phyloP scores from a whole-genome alignment of 1,284 basidiomycete genomes.

The Bondarzewia mesenterica region DNA sequence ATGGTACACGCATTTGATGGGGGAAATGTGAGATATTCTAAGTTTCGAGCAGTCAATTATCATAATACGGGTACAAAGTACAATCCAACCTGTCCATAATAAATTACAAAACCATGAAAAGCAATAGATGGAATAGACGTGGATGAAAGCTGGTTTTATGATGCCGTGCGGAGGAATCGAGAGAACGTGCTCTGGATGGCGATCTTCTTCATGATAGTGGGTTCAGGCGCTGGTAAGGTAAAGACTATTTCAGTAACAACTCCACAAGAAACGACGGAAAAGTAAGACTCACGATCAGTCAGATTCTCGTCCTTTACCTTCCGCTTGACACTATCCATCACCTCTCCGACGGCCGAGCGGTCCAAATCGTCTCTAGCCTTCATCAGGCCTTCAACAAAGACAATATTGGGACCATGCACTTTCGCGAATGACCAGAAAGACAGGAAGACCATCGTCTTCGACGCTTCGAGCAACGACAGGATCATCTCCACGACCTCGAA shows the following conservation, averaged over 20 bases:
- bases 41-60: too few species aligned
- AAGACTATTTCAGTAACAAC: slow-evolving; percentile 1
- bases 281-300: slow-evolving; percentile 64
- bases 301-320: slow-evolving; percentile 87
- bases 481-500: slow-evolving; percentile 89
- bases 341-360: slow-evolving; percentile 76
- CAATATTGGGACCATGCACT: slow-evolving; percentile 86
- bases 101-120: not conserved
- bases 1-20: too few species aligned
- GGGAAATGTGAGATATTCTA: too few species aligned
- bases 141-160: not conserved
- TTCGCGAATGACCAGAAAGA: slow-evolving; percentile 97
- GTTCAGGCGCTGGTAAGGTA: slow-evolving; percentile 54
- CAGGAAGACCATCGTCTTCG: slow-evolving; percentile 88
- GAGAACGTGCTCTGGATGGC: slow-evolving; percentile 69
- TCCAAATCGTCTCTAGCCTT: slow-evolving; percentile 89
- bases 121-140: not conserved
- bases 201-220: slow-evolving; percentile 83
- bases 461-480: slow-evolving; percentile 80
- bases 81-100: not conserved
- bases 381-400: slow-evolving; percentile 88
- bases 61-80: too few species aligned
- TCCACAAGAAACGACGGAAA: slow-evolving; percentile 9
- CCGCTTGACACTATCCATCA: slow-evolving; percentile 91
- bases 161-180: slow-evolving; percentile 40